Evolutionary conservation across 1,284 basidiomycete genomes (phyloP), one percentile per base, ranked within the genome.

Genomic region (Melampsora larici-populina): DNA sequence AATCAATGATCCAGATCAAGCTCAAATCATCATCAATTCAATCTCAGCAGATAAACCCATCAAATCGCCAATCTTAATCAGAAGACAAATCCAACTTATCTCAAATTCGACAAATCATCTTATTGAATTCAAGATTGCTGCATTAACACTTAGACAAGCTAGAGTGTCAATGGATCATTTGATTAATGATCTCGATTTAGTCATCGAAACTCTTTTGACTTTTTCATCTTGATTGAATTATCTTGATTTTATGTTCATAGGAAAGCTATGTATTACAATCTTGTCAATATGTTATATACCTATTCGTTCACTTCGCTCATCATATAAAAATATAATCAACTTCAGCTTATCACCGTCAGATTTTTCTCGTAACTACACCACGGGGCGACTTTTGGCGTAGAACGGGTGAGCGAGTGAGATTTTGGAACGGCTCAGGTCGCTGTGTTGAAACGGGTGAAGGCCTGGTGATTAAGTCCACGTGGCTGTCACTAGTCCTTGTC

Each of bases 131-230:
- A 33, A 29, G 11, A 31, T 73, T 24, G 71, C 60, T 21, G 82
- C 82, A 0, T 67, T 79, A 4, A 81, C 81, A 2, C 79, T 82
- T 8, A 49, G 80, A 1, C 81, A 82, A 65, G 81, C 81, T 0
- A 78, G 82, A 13, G 82, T 83, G 0, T 81, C 82, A 8, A 79
- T 83, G 31, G 81, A 82, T 58, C 82, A 94, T 88, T 81, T 90
- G 87, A 70, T 84, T 78, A 65, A 86, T 86, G 79, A 89, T 89
- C 26, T 88, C 87, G 49, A 94, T 86, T 80, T 86, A 81, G 76
- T 83, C 15, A 81, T 81, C 3, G 79, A 82, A 55, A 83, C 82
- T 7, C 26, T 73, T 13, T 24, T 48, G 13, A 46, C 71, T 64
- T 73, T 73, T 31, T 65, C 63, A n/a, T 31, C 71, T 46, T 65